Conservation (phyloP, 352 stramenopile genomes). For the Pythium scleroteichum region DNA sequence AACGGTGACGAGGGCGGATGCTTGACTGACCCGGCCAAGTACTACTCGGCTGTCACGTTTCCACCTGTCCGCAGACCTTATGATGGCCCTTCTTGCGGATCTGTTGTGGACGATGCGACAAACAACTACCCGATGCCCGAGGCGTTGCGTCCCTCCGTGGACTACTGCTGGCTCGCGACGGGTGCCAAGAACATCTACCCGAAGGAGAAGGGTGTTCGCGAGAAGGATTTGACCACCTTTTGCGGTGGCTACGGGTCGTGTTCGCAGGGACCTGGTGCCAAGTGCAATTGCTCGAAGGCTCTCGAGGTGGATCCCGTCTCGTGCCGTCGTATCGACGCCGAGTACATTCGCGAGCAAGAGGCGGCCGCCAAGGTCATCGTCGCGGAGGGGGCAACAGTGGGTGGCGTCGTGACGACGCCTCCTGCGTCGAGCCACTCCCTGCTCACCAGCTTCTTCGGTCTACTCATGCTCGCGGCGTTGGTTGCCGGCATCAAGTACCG, state of each 20-base stretch:
- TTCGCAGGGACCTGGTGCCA: constrained; percentile 49
- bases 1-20: constrained; percentile 66
- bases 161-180: constrained; percentile 72
- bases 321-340: constrained; percentile 65
- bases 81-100: constrained; percentile 37
- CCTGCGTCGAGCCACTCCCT: neutral
- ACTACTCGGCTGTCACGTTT: constrained; percentile 62
- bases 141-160: constrained; percentile 51
- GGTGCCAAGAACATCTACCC: constrained; percentile 58
- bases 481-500: constrained; percentile 37
- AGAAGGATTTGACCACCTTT: constrained; percentile 58
- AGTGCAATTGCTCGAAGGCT: constrained; percentile 51
- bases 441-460: constrained; percentile 17
- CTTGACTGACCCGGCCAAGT: constrained; percentile 50
- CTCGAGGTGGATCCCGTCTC: constrained; percentile 46
- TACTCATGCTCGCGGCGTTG: constrained; percentile 12
- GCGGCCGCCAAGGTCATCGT: constrained; percentile 10
- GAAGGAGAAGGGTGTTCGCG: constrained; percentile 57
- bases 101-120: constrained; percentile 22
- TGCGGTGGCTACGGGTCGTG: constrained; percentile 72
- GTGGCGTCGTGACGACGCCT: neutral
- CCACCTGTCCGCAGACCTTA: constrained; percentile 57
- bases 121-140: constrained; percentile 27
- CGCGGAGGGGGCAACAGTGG: constrained; percentile 5
- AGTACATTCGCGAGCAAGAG: constrained; percentile 33